Conservation (phyloP, 352 stramenopile species). For the Bremia lactucae region DNA sequence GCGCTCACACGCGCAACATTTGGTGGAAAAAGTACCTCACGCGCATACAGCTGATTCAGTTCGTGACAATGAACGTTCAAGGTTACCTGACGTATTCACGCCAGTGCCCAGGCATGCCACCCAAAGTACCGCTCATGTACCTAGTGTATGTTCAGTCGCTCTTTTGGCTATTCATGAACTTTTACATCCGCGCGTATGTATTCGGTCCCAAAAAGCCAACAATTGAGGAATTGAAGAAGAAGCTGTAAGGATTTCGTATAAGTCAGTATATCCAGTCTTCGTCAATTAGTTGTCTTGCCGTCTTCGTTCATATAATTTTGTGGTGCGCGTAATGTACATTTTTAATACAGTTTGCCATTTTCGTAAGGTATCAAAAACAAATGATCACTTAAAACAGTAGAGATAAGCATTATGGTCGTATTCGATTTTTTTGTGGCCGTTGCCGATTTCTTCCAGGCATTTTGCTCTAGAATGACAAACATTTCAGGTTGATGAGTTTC, state of each 20-base stretch:
- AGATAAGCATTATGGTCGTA: no score
- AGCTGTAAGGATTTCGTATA: slow-evolving; percentile 14
- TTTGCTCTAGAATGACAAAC: no score
- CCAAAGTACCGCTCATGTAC: slow-evolving; percentile 75
- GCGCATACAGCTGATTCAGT: slow-evolving; percentile 90
- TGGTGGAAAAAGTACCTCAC: slow-evolving; percentile 96
- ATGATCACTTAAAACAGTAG: no score
- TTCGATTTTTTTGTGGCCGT: no score
- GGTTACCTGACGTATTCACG: slow-evolving; percentile 59
- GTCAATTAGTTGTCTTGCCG: no score
- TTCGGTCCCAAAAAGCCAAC: slow-evolving; percentile 30
- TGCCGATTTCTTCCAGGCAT: no score
- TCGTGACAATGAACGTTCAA: slow-evolving; percentile 68
- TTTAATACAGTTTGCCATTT: no score
- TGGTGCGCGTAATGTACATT: no score
- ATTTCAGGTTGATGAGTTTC: no score
- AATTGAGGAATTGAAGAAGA: slow-evolving; percentile 25
- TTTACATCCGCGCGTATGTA: slow-evolving; percentile 90
- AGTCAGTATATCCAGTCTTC: slow-evolving; percentile 8
- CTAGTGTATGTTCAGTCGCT: slow-evolving; percentile 92
- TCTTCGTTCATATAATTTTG: no score
- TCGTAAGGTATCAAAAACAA: no score
- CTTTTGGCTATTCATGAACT: slow-evolving; percentile 93
- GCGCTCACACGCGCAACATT: slow-evolving; percentile 91
- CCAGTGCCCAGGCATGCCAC: slow-evolving; percentile 66